These are phyloP conservation scores for Penicillium sp. DNA, from an alignment of 2,329 filamentous ascomycete species.

Conservation along the genomic window DNA sequence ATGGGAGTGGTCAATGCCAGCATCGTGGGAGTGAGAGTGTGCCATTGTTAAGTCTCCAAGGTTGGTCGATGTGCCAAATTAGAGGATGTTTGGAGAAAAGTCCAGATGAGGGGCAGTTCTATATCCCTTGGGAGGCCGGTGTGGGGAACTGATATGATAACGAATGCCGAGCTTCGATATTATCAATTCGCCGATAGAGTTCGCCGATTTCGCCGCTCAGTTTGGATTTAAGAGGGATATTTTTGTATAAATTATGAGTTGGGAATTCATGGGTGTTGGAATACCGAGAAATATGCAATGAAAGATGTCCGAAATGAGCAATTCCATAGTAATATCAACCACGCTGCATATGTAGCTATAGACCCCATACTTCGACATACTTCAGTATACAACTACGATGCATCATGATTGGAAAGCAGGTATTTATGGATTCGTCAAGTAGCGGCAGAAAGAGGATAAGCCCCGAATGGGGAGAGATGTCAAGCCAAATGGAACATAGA, in stretches of 20 bases:
- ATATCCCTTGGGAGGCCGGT: constrained; percentile 3
- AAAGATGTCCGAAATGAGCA: background rate
- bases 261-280: background rate
- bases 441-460: constrained; percentile 22
- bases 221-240: background rate
- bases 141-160: constrained; percentile 20
- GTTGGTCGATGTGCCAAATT: background rate
- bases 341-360: no score
- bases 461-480: constrained; percentile 16
- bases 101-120: constrained; percentile 17
- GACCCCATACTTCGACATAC: background rate
- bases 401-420: constrained; percentile 8
- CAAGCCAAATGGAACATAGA: constrained; percentile 15
- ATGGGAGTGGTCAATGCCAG: constrained; percentile 48
- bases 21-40: constrained; percentile 45
- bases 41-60: constrained; percentile 25
- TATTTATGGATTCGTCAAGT: constrained; percentile 28
- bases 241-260: background rate
- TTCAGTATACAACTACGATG: constrained; percentile 1
- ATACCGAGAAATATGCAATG: background rate
- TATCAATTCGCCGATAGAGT: constrained; percentile 17
- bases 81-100: constrained; percentile 1
- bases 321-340: background rate
- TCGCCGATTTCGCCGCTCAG: constrained; percentile 20
- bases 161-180: constrained; percentile 18